Evolutionary conservation across 108 stramenopile genomes (phyloP).

Genomic region (Fistulifera pelliculosa): DNA sequence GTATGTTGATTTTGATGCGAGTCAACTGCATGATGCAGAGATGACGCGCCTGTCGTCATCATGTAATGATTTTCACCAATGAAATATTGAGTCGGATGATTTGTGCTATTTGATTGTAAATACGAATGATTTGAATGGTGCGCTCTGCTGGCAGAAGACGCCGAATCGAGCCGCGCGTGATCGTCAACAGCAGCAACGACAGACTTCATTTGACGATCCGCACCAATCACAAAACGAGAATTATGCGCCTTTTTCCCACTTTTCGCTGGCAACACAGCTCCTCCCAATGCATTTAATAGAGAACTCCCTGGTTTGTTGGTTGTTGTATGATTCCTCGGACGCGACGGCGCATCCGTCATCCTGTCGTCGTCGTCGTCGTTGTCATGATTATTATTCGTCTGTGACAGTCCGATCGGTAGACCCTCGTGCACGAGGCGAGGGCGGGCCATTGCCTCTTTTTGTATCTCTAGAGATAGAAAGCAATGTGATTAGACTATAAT

Average conservation of each 20-base stretch:
- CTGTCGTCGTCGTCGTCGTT: too few species aligned
- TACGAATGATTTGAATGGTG: too few species aligned
- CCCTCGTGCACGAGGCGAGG: constrained; percentile 52
- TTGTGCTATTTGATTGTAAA: too few species aligned
- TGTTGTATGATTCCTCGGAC: neutral
- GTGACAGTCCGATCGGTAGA: constrained; percentile 10
- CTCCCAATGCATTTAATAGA: constrained; percentile 1
- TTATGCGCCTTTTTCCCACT: neutral
- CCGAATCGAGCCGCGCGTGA: neutral
- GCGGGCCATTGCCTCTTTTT: constrained; percentile 8
- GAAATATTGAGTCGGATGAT: too few species aligned
- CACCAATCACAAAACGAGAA: neutral
- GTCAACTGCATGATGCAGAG: too few species aligned
- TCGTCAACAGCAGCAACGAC: too few species aligned
- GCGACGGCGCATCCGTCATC: neutral
- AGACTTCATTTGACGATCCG: neutral
- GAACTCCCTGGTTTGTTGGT: neutral
- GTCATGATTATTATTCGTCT: constrained; percentile 3
- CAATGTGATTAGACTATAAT: too few species aligned
- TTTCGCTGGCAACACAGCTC: neutral
- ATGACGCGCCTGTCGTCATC: too few species aligned
- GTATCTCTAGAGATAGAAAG: too few species aligned
- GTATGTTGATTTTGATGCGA: neutral
- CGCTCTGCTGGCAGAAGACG: too few species aligned
- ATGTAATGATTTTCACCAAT: too few species aligned